These are phyloP conservation scores for Rhynchospora tenuis DNA, from an alignment of 176 grass and related monocot species.

Conservation along the genomic window DNA sequence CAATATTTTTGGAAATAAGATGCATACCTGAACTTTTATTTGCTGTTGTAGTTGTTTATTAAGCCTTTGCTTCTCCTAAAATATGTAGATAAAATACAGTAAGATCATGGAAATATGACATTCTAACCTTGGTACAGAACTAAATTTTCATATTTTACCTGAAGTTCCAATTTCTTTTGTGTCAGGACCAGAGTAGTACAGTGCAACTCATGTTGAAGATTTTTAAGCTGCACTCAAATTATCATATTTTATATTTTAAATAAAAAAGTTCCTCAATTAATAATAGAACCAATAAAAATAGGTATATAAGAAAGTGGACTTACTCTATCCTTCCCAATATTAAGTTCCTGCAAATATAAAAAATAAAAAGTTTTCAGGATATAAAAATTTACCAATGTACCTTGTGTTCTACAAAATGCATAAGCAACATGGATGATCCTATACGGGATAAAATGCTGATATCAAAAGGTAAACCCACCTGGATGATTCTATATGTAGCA, in stretches of 20 bases:
- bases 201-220: slow-evolving; percentile 56
- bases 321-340: slow-evolving; percentile 39
- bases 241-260: not conserved
- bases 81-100: not conserved
- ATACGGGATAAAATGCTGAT: slow-evolving; percentile 6
- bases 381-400: not conserved
- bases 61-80: slow-evolving; percentile 6
- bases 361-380: not conserved
- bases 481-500: not conserved
- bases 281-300: slow-evolving; percentile 11
- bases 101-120: not conserved
- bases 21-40: not conserved
- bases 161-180: slow-evolving; percentile 33
- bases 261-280: slow-evolving; percentile 18
- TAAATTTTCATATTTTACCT: slow-evolving; percentile 25
- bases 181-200: slow-evolving; percentile 31
- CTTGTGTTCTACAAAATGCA: slow-evolving; percentile 4
- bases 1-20: not conserved
- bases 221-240: slow-evolving; percentile 47
- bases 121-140: not conserved
- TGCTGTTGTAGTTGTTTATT: slow-evolving; percentile 19
- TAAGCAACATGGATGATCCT: not conserved
- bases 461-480: not conserved
- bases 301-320: not conserved
- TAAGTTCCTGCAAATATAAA: slow-evolving; percentile 51